phyloP scores from a whole-genome alignment of 164 flowering plant genomes.

The Euptelea pleiosperma region DNA sequence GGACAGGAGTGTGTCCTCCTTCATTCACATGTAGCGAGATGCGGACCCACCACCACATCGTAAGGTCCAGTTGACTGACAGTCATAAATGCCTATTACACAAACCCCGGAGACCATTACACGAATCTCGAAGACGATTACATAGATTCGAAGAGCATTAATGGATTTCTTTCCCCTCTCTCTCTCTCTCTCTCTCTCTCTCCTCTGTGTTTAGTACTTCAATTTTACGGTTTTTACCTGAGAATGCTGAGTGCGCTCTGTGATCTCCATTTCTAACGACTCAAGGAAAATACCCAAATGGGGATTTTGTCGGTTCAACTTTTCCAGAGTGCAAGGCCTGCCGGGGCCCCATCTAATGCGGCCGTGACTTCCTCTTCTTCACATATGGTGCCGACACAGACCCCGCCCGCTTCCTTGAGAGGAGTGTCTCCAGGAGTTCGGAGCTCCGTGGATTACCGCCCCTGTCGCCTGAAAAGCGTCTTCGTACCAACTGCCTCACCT shows the following conservation, averaged over 20 bases:
- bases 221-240: background rate
- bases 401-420: slow-evolving; percentile 48
- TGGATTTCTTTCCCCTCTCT: background rate
- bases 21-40: no score
- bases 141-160: no score
- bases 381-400: slow-evolving; percentile 46
- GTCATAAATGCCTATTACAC: no score
- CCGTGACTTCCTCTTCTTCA: slow-evolving; percentile 30
- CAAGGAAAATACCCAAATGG: slow-evolving; percentile 5
- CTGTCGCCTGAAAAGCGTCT: slow-evolving; percentile 52
- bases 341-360: slow-evolving; percentile 35
- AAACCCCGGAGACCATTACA: no score
- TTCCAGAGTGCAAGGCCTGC: slow-evolving; percentile 51
- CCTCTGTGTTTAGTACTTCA: no score
- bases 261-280: background rate
- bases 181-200: background rate
- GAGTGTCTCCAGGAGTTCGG: slow-evolving; percentile 44
- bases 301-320: slow-evolving; percentile 12
- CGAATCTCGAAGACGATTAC: no score
- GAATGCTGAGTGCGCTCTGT: no score
- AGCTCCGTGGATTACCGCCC: slow-evolving; percentile 49
- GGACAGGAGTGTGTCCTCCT: no score
- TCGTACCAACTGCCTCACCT: slow-evolving; percentile 43
- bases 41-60: no score
- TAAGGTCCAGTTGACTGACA: no score